These are phyloP conservation scores for Tympanopsis confertula DNA, from an alignment of 2,329 filamentous ascomycete species.

Conservation along the genomic window DNA sequence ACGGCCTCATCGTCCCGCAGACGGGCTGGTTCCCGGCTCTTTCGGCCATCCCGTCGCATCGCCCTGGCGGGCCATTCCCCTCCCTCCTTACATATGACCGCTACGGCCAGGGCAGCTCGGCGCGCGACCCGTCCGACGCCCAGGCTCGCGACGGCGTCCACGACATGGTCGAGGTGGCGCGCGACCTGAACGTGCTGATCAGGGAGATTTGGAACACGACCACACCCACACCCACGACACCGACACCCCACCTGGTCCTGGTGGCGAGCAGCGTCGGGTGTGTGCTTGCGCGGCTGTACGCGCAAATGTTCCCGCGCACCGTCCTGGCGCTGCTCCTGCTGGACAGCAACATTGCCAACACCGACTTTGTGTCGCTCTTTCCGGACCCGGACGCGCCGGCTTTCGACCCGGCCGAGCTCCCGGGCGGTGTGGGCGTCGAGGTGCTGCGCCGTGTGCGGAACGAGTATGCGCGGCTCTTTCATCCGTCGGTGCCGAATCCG, in stretches of 20 bases:
- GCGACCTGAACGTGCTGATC: conserved; percentile 31
- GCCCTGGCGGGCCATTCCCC: too few relatives aligned
- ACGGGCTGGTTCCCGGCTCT: too few relatives aligned
- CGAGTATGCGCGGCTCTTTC: conserved; percentile 27
- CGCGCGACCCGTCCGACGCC: conserved; percentile 33
- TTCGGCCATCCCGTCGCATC: too few relatives aligned
- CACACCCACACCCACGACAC: conserved; percentile 7
- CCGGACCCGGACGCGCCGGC: conserved; percentile 36
- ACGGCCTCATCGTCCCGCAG: too few relatives aligned
- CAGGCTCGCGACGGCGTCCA: conserved; percentile 28
- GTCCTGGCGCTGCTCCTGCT: conserved; percentile 36
- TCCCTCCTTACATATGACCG: conserved; percentile 43
- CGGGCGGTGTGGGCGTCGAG: conserved; percentile 20
- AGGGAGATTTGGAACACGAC: conserved; percentile 21
- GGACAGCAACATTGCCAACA: conserved; percentile 45
- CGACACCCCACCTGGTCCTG: conserved; percentile 25
- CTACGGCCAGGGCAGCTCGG: conserved; percentile 37
- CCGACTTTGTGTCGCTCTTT: conserved; percentile 40
- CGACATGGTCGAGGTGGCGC: conserved; percentile 27
- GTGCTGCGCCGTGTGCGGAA: conserved; percentile 19
- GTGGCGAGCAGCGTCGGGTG: conserved; percentile 41
- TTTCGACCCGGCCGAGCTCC: conserved; percentile 29
- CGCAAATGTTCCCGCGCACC: conserved; percentile 27
- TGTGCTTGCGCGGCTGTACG: conserved; percentile 37
- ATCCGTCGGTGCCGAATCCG: conserved; percentile 32